A percentile compares a stretch with the other conserved stretches of the same genome.
phyloP scores from a whole-genome alignment of 164 flowering plant species.

The Paratinospora sagittata region DNA sequence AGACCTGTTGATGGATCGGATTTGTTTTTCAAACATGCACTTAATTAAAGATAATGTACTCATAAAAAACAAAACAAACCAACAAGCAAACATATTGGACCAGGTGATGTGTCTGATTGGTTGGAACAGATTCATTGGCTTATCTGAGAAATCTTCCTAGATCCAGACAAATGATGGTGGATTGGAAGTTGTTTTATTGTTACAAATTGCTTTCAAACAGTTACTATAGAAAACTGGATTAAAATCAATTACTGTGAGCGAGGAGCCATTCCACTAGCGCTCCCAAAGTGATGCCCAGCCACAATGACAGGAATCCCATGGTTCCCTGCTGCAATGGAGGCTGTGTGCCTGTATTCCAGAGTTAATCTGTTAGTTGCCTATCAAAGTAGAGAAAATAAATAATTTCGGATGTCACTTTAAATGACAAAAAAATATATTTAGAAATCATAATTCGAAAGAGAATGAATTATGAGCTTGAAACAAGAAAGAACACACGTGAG shows the following conservation, averaged over 20 bases:
- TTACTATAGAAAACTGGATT: background rate
- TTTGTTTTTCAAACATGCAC: too few relatives aligned
- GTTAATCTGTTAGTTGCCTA: slow-evolving; percentile 1
- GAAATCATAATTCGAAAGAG: background rate
- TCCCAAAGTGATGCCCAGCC: slow-evolving; percentile 84
- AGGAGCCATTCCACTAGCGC: slow-evolving; percentile 99
- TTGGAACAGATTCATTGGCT: too few relatives aligned
- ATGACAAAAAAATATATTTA: background rate
- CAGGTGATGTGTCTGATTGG: too few relatives aligned
- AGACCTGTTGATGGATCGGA: background rate
- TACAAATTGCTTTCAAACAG: background rate
- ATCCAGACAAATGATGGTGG: too few relatives aligned
- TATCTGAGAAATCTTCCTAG: too few relatives aligned
- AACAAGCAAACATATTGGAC: too few relatives aligned
- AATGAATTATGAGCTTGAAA: background rate
- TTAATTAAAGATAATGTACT: too few relatives aligned
- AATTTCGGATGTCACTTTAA: too few relatives aligned
- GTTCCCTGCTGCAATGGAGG: slow-evolving; percentile 91
- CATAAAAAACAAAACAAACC: too few relatives aligned
- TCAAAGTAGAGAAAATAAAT: too few relatives aligned
- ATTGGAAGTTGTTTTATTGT: background rate
- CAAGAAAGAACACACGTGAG: background rate
- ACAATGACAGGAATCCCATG: slow-evolving; percentile 88
- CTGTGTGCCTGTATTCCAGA: slow-evolving; percentile 67
- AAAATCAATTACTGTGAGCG: slow-evolving; percentile 73